Evolutionary conservation across 2,329 filamentous ascomycete genomes (phyloP).

Genomic region (Claviceps spartinae): DNA sequence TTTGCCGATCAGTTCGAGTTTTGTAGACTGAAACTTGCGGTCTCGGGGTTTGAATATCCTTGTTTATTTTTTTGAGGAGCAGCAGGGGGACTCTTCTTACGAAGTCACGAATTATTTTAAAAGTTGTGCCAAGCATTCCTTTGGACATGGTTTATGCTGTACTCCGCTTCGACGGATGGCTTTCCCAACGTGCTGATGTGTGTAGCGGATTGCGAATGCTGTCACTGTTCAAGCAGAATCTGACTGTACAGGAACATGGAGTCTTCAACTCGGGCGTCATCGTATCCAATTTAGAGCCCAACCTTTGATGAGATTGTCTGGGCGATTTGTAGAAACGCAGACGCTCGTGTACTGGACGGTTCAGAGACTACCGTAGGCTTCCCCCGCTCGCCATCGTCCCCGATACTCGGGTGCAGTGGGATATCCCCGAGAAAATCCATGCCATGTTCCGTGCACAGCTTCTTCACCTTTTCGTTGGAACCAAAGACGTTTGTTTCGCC

Average conservation of each 20-base stretch:
- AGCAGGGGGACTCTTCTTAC: background rate
- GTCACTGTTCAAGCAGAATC: background rate
- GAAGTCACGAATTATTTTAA: background rate
- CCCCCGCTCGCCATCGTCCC: slow-evolving; percentile 73
- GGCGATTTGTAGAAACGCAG: slow-evolving; percentile 60
- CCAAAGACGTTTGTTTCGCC: slow-evolving; percentile 67
- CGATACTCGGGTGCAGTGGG: slow-evolving; percentile 74
- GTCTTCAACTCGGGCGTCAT: background rate
- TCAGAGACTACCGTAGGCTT: slow-evolving; percentile 84
- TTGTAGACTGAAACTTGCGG: slow-evolving; percentile 1
- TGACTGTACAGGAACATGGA: background rate
- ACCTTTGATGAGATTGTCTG: slow-evolving; percentile 36
- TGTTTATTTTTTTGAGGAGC: background rate
- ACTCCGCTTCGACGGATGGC: background rate
- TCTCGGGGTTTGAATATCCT: background rate
- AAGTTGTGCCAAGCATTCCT: background rate
- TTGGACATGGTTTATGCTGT: slow-evolving; percentile 4
- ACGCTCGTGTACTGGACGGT: slow-evolving; percentile 58
- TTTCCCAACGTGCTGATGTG: slow-evolving; percentile 3
- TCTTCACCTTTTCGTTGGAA: slow-evolving; percentile 46
- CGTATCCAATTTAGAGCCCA: slow-evolving; percentile 10
- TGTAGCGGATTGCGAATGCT: background rate
- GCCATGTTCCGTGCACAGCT: slow-evolving; percentile 56
- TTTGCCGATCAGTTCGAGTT: slow-evolving; percentile 5
- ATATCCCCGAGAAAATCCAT: slow-evolving; percentile 81